Conservation (phyloP, 2,329 filamentous ascomycete genomes). For the Podosphaera fusca region DNA sequence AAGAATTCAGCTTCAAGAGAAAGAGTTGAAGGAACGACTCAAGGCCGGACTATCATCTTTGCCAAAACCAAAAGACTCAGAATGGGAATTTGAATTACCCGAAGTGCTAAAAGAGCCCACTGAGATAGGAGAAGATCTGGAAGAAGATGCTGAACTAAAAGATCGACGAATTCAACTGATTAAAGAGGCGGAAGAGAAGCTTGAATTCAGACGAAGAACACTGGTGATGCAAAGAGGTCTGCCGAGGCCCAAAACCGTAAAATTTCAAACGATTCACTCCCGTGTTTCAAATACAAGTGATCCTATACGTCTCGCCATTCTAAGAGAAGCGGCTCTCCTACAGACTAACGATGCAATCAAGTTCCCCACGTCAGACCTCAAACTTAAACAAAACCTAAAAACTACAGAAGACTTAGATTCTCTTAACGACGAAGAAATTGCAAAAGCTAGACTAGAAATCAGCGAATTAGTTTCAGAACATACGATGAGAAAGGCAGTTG, state of each 20-base stretch:
- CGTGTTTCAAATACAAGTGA: conserved; percentile 36
- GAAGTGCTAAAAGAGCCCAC: conserved; percentile 48
- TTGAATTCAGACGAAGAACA: conserved; percentile 62
- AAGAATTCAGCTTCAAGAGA: conserved; percentile 49
- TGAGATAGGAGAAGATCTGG: conserved; percentile 26
- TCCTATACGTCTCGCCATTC: conserved; percentile 44
- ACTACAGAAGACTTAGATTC: conserved; percentile 30
- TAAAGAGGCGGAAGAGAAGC: conserved; percentile 40
- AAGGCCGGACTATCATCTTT: conserved; percentile 54
- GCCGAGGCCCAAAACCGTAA: conserved; percentile 51
- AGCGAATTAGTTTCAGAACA: conserved; percentile 22
- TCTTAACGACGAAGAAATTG: conserved; percentile 49
- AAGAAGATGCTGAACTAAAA: conserved; percentile 42
- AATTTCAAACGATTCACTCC: conserved; percentile 44
- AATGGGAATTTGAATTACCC: conserved; percentile 84
- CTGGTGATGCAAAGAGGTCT: conserved; percentile 76
- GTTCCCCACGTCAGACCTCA: conserved; percentile 46
- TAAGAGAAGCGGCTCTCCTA: conserved; percentile 53
- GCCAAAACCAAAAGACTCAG: conserved; percentile 77
- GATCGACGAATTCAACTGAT: conserved; percentile 58
- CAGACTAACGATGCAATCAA: conserved; percentile 62
- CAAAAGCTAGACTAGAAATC: conserved; percentile 55
- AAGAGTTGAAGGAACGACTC: conserved; percentile 44
- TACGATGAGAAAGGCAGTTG: conserved; percentile 25
- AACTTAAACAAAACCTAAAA: conserved; percentile 30